A percentile compares a stretch with the other conserved stretches of the same genome.
Evolutionary conservation across 2,329 filamentous ascomycete genomes (phyloP).

Genomic region (Colletotrichum sp.): DNA sequence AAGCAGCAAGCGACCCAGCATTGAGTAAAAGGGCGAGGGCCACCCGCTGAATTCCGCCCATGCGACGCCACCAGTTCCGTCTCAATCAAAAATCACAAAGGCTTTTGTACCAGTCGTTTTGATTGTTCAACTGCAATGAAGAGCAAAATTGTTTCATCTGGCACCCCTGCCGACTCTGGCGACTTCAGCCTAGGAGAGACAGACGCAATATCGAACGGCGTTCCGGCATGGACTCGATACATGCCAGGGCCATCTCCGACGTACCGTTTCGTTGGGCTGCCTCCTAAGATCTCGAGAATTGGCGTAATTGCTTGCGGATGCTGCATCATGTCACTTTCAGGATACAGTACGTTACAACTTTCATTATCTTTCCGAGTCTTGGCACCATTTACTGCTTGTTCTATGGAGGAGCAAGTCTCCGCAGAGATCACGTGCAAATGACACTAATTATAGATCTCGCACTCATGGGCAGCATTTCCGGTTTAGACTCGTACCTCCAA

Average conservation of each 20-base stretch:
- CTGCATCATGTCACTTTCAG: neutral
- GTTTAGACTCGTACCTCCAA: neutral
- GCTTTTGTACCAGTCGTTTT: neutral
- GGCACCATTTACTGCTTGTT: neutral
- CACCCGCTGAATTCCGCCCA: neutral
- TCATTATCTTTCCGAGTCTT: neutral
- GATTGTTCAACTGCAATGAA: neutral
- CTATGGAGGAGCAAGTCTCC: neutral
- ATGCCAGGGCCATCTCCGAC: neutral
- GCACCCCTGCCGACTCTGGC: neutral
- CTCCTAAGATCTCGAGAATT: neutral
- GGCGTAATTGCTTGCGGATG: neutral
- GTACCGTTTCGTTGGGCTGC: neutral
- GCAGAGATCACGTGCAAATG: neutral
- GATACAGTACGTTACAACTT: neutral
- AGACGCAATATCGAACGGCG: neutral
- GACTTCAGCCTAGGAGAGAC: neutral
- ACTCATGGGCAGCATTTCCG: neutral
- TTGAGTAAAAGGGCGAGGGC: neutral
- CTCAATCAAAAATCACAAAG: neutral
- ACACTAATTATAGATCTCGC: neutral
- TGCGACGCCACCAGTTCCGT: neutral
- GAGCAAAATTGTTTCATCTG: neutral
- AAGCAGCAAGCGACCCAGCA: neutral
- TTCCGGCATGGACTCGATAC: neutral